These are phyloP conservation scores for Lachnellula cervina DNA, from an alignment of 2,329 filamentous ascomycete genomes.

Conservation along the genomic window DNA sequence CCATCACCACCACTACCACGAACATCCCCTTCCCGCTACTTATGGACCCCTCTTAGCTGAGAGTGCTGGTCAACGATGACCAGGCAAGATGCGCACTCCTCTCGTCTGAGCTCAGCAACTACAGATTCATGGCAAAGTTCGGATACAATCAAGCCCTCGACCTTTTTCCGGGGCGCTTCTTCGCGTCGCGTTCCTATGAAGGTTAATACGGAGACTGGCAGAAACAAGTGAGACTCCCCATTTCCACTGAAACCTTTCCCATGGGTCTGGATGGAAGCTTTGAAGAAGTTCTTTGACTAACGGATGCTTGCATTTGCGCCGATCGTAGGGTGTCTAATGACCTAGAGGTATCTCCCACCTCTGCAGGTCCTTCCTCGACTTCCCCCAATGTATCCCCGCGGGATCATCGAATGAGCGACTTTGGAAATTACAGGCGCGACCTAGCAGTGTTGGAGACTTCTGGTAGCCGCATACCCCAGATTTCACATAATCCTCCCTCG, in stretches of 20 bases:
- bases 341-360: conserved; percentile 31
- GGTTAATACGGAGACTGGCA: conserved; percentile 51
- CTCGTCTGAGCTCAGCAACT: conserved; percentile 59
- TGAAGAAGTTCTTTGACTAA: conserved; percentile 30
- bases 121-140: conserved; percentile 62
- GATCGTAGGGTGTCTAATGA: conserved; percentile 29
- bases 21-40: neutral
- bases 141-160: conserved; percentile 51
- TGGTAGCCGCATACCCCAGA: conserved; percentile 52
- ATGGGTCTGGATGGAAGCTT: conserved; percentile 17
- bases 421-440: conserved; percentile 68
- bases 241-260: conserved; percentile 8
- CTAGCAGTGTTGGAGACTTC: conserved; percentile 62
- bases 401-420: conserved; percentile 42
- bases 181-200: conserved; percentile 37
- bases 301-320: conserved; percentile 29
- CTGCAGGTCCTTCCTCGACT: conserved; percentile 22
- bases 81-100: conserved; percentile 53
- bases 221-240: conserved; percentile 28
- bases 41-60: conserved; percentile 27
- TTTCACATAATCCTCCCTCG: conserved; percentile 54
- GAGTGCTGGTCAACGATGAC: conserved; percentile 49
- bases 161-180: conserved; percentile 26
- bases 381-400: conserved; percentile 31
- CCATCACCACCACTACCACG: neutral